Percentiles rank a stretch among this genome's conserved stretches.
Conservation (phyloP, 2,329 filamentous ascomycete genomes). For the Knufia fluminis region DNA sequence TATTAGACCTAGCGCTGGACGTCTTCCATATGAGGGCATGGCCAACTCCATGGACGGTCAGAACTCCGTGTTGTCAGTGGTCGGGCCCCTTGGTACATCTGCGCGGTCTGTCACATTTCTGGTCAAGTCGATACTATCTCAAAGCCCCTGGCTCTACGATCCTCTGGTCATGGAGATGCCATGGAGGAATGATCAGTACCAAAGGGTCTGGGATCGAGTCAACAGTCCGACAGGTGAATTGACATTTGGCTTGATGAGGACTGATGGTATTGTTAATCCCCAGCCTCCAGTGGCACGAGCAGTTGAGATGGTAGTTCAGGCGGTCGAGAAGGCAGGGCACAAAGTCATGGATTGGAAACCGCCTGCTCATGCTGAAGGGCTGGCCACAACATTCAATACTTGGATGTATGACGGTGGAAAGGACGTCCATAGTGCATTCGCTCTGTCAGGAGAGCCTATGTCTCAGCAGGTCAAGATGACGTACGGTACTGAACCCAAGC, state of each 20-base stretch:
- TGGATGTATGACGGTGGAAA: conserved; percentile 43
- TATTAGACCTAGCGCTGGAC: conserved; percentile 44
- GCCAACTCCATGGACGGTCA: conserved; percentile 58
- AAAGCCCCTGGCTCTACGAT: conserved; percentile 55
- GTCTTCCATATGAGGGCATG: conserved; percentile 48
- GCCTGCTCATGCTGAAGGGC: conserved; percentile 37
- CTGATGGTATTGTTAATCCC: conserved; percentile 42
- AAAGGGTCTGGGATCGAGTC: conserved; percentile 32
- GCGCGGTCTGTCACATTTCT: conserved; percentile 46
- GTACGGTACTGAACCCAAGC: conserved; percentile 26
- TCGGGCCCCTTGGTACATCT: conserved; percentile 54
- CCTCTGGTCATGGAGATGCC: conserved; percentile 57
- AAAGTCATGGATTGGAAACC: conserved; percentile 52
- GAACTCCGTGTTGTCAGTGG: conserved; percentile 51
- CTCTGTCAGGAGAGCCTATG: conserved; percentile 46
- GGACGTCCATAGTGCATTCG: conserved; percentile 43
- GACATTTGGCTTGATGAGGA: conserved; percentile 46
- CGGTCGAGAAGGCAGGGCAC: conserved; percentile 45
- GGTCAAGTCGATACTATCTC: conserved; percentile 47
- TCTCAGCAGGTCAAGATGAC: conserved; percentile 34
- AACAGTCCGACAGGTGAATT: conserved; percentile 33
- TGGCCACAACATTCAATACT: conserved; percentile 31
- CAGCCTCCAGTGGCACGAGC: conserved; percentile 52
- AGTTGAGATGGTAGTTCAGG: conserved; percentile 42
- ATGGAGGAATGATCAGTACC: conserved; percentile 46